Percentiles rank a stretch among this genome's conserved stretches.
These are phyloP conservation scores for Leptosphaerulina australis DNA, from an alignment of 2,329 filamentous ascomycete genomes.

Conservation along the genomic window DNA sequence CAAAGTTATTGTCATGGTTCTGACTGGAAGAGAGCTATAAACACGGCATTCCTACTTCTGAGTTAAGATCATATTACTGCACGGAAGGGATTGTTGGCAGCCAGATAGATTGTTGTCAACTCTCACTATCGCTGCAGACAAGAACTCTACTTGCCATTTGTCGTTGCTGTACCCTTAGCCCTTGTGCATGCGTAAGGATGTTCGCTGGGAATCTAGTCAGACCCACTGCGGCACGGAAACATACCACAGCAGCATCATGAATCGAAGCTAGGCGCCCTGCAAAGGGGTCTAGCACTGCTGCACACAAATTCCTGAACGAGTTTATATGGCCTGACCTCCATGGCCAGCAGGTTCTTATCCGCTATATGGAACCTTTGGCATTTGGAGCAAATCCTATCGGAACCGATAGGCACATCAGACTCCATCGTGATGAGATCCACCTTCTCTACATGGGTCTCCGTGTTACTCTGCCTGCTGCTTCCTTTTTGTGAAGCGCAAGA, in stretches of 20 bases:
- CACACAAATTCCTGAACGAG: not conserved
- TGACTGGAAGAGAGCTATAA: no score
- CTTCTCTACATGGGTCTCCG: not conserved
- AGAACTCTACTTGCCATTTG: no score
- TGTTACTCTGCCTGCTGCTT: not conserved
- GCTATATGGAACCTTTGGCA: not conserved
- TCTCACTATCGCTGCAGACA: not conserved
- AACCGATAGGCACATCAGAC: not conserved
- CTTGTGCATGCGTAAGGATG: not conserved
- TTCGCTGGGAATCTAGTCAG: not conserved
- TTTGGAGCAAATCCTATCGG: not conserved
- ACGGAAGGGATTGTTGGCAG: no score
- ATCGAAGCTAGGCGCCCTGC: not conserved
- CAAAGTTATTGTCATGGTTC: no score
- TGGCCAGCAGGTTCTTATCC: not conserved
- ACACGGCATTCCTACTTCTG: no score
- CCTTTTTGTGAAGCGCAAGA: not conserved
- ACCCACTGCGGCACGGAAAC: constrained; percentile 1
- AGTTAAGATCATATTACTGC: no score
- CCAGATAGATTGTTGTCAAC: no score
- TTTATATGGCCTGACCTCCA: not conserved
- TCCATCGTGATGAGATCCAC: constrained; percentile 2
- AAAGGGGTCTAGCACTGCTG: constrained; percentile 4
- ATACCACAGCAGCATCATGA: not conserved
- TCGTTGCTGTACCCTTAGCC: not conserved